Base-by-base conservation (phyloP, 2,329 filamentous ascomycete genomes). In the Graphilbum ipis-grandicollis region DNA sequence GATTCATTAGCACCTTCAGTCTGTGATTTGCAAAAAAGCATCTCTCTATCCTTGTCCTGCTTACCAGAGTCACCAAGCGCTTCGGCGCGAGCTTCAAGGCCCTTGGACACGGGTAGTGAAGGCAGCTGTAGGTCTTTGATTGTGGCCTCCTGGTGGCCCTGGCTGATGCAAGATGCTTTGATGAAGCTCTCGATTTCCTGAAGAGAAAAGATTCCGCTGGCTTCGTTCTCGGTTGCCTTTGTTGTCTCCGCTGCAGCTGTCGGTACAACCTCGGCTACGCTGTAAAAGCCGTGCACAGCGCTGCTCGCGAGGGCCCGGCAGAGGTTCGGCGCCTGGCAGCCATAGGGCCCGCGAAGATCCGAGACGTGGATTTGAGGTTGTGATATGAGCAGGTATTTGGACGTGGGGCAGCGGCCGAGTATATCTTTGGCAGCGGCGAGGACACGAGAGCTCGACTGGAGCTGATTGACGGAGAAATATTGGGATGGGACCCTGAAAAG, bases 311-410 rank as follows among this genome's bases (percentile, higher is more conserved):
- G 52, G 14, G 61, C 56, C 23, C 52, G 48, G 49, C 60, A 62
- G 30, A 74, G 59, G 53, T 65, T 60, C 59, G 66, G 57, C 62
- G 68, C 50, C 63, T 70, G 63, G 63, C 62, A 41, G 43, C 60
- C 58, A 51, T 55, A 57, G 52, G 47, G 49, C 40, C 60, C 58
- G 45, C 60, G 57, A 48, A 88, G 75, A 54, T 93, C 83, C 43
- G 65, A 62, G 31, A 74, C 68, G 46, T 76, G 74, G 39, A 85
- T 65, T 46, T 79, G 79, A 10, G 80, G 75, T 52, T 93, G 84
- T 22, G 74, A 71, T 42, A 92, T 68, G 45, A 94, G 55, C 39
- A 92, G 60, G 58, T 93, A 93, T 47, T 69, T 69, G 35, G 75
- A 66, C 17, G 80, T 84, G 2, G 79, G 77, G 56, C 84, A 93